phyloP scores from a whole-genome alignment of 2,329 filamentous ascomycete genomes.

The Colletotrichum abscissum region DNA sequence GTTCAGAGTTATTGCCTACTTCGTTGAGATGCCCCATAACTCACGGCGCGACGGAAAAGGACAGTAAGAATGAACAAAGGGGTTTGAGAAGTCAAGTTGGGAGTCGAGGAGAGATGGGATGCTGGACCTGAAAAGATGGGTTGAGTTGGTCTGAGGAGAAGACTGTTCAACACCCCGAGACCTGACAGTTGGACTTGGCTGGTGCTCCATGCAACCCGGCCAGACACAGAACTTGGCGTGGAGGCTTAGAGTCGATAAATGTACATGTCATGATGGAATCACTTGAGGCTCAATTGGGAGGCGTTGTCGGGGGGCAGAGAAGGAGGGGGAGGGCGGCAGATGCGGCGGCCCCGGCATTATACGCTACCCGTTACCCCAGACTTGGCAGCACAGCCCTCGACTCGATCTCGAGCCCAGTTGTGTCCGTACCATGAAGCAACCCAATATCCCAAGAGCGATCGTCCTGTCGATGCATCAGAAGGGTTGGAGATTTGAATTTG shows the following conservation, averaged over 20 bases:
- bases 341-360: background rate
- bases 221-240: background rate
- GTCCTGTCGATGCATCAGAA: background rate
- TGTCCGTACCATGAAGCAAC: background rate
- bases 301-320: background rate
- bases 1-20: background rate
- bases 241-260: background rate
- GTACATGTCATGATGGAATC: background rate
- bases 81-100: background rate
- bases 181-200: background rate
- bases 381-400: constrained; percentile 5
- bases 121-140: background rate
- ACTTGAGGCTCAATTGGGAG: constrained; percentile 19
- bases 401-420: background rate
- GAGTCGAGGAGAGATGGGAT: background rate
- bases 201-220: background rate
- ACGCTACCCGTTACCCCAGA: constrained; percentile 9
- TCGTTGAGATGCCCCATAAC: too few species aligned
- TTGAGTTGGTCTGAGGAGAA: background rate
- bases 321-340: background rate
- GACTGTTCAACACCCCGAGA: background rate
- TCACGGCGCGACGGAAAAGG: background rate
- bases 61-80: constrained; percentile 14
- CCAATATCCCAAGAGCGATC: background rate
- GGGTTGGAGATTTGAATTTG: background rate